Evolutionary conservation across 2,329 filamentous ascomycete species (phyloP), one percentile per base, ranked within the genome.

Genomic region (Ophiostoma himal-ulmi): DNA sequence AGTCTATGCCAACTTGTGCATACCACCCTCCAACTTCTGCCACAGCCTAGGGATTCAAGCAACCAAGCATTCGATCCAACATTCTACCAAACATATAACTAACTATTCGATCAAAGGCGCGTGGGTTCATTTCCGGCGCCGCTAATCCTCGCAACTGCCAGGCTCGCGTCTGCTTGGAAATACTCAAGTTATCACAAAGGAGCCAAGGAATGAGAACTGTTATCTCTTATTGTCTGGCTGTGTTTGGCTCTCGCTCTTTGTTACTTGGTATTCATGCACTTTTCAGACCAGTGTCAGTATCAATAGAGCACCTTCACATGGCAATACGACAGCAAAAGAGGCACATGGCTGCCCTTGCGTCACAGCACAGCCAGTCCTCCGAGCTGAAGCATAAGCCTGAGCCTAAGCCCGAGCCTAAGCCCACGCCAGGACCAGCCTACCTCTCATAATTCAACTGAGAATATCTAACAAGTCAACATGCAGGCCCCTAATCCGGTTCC

Each of bases 321-420:
- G 44, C 44, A 48, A 48, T 48, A 20, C 17, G 44, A 48, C 17
- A 48, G 44, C 44, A 7, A 13, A n/a, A 48, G 39, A 37, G 44
- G 26, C 64, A 69, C 57, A 52, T 52, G 52, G 17, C 52, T 26
- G 52, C 52, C 52, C 52, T 57, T 57, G 52, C 22, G 62, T 44
- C 60, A 67, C 69, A 60, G 26, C 57, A 37, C 36, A 44, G 14
- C 22, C 52, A 26, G 52, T 2, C 52, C 52, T 26, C 52, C 52
- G 22, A 57, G 22, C 52, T 57, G 22, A 26, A 57, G 52, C 52
- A 8, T 57, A 26, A 30, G 30, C 3, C 30, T 30, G 3, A 30
- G 30, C 30, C 30, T 30, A 30, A 30, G 30, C 30, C 30, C 30
- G 30, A 30, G 30, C 30, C 30, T 30, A 30, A 30, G 26, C 26